Evolutionary conservation across 495 filamentous ascomycete genomes (phyloP).

Genomic region (Tuber brumale): DNA sequence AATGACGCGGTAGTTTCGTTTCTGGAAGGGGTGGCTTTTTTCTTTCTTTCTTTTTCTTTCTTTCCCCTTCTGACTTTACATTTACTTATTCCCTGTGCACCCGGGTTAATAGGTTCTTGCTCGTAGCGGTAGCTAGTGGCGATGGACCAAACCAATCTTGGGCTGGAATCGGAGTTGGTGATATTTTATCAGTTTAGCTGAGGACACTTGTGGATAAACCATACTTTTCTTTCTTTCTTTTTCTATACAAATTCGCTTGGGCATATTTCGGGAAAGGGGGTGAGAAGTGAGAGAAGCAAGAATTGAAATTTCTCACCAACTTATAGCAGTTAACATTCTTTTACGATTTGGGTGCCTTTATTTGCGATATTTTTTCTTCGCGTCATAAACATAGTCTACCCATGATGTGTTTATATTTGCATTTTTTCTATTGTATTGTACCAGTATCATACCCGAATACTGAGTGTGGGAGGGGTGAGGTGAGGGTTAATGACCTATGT

Average conservation of each 20-base stretch:
- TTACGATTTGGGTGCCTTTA: neutral
- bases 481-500: neutral
- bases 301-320: neutral
- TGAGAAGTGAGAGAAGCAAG: neutral
- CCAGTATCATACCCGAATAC: no score
- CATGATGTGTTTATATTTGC: neutral
- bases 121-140: neutral
- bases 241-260: neutral
- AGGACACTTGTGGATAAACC: neutral
- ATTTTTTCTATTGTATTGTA: neutral
- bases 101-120: neutral
- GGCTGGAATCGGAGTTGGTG: conserved; percentile 2
- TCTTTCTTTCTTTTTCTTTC: conserved; percentile 9
- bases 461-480: neutral
- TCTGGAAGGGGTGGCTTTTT: conserved; percentile 24
- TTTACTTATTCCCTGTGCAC: neutral
- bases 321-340: neutral
- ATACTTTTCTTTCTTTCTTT: conserved; percentile 19
- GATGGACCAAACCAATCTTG: neutral
- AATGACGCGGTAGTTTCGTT: conserved; percentile 10
- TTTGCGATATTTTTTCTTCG: neutral
- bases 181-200: neutral
- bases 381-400: neutral
- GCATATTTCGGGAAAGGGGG: neutral
- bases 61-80: neutral